Conservation (phyloP, 768 basidiomycete species). For the Paxillus ammoniavirescens region DNA sequence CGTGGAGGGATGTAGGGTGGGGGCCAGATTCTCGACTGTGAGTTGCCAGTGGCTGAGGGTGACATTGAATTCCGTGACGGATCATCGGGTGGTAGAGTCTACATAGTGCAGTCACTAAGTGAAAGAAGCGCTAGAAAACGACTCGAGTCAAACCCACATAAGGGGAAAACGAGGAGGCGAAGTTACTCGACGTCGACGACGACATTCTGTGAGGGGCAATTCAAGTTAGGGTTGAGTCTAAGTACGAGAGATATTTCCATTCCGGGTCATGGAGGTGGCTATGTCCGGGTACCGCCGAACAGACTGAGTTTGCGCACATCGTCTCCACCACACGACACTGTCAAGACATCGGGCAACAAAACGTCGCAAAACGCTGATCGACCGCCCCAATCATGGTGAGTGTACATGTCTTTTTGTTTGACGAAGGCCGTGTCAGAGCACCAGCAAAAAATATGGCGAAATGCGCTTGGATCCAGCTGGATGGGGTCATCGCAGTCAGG, state of each 20-base stretch:
- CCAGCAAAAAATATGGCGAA: constrained; percentile 5
- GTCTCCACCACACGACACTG: constrained; percentile 12
- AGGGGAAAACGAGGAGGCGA: constrained; percentile 57
- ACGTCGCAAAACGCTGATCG: constrained; percentile 16
- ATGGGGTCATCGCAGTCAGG: constrained; percentile 21
- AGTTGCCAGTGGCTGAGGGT: constrained; percentile 17
- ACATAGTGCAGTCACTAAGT: constrained; percentile 1
- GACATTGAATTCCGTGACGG: constrained; percentile 27
- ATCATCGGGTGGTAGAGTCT: constrained; percentile 64
- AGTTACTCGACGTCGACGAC: constrained; percentile 38
- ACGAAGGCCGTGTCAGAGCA: constrained; percentile 13
- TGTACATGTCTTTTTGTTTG: constrained; percentile 12
- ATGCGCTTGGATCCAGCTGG: constrained; percentile 17
- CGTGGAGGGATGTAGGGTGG: too few species aligned
- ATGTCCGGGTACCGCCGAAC: constrained; percentile 45
- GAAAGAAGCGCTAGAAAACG: neutral
- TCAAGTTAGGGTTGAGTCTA: too few species aligned
- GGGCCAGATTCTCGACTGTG: constrained; percentile 51
- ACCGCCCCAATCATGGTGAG: constrained; percentile 37
- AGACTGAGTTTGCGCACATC: constrained; percentile 23
- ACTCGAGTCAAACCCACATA: constrained; percentile 41
- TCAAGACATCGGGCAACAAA: constrained; percentile 30
- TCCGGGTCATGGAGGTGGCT: constrained; percentile 21
- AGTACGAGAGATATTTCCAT: neutral
- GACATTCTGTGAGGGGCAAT: too few species aligned